These are phyloP conservation scores for Globisporangium takayamanum DNA, from an alignment of 352 stramenopile genomes.

Conservation along the genomic window DNA sequence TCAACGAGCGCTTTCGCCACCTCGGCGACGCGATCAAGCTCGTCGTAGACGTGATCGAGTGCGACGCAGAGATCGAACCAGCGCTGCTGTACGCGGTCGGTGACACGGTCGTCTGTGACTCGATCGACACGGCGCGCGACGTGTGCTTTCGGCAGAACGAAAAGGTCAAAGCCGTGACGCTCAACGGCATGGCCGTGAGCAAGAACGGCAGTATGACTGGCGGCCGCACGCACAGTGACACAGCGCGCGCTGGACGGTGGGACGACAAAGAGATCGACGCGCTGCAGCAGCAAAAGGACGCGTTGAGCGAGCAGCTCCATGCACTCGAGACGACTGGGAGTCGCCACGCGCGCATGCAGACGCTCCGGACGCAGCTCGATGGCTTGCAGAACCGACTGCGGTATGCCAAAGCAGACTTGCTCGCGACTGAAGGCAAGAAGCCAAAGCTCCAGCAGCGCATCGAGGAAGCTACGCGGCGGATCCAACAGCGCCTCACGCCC, in stretches of 20 bases:
- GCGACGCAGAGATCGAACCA: slow-evolving; percentile 87
- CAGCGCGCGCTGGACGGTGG: slow-evolving; percentile 84
- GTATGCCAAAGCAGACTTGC: slow-evolving; percentile 71
- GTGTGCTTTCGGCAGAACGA: slow-evolving; percentile 80
- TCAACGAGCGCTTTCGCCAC: slow-evolving; percentile 92
- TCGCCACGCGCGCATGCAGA: slow-evolving; percentile 60
- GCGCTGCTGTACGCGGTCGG: slow-evolving; percentile 95
- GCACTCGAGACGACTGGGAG: slow-evolving; percentile 60
- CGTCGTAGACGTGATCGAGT: slow-evolving; percentile 94
- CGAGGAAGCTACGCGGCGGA: slow-evolving; percentile 38
- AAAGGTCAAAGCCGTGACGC: slow-evolving; percentile 88
- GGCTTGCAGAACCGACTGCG: slow-evolving; percentile 63
- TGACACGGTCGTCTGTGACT: slow-evolving; percentile 95
- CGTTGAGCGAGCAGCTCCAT: slow-evolving; percentile 64
- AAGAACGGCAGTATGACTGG: slow-evolving; percentile 99
- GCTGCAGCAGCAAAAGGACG: slow-evolving; percentile 81
- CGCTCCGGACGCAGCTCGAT: slow-evolving; percentile 60
- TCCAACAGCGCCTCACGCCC: slow-evolving; percentile 46
- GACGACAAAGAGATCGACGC: slow-evolving; percentile 89
- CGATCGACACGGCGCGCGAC: slow-evolving; percentile 90
- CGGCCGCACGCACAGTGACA: slow-evolving; percentile 85
- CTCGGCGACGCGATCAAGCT: slow-evolving; percentile 91
- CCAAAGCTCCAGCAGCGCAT: slow-evolving; percentile 63
- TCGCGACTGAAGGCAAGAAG: slow-evolving; percentile 62
- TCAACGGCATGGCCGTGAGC: slow-evolving; percentile 94